Base-by-base conservation (phyloP, 2,329 filamentous ascomycete species). In the Cladobotryum protrusum region DNA sequence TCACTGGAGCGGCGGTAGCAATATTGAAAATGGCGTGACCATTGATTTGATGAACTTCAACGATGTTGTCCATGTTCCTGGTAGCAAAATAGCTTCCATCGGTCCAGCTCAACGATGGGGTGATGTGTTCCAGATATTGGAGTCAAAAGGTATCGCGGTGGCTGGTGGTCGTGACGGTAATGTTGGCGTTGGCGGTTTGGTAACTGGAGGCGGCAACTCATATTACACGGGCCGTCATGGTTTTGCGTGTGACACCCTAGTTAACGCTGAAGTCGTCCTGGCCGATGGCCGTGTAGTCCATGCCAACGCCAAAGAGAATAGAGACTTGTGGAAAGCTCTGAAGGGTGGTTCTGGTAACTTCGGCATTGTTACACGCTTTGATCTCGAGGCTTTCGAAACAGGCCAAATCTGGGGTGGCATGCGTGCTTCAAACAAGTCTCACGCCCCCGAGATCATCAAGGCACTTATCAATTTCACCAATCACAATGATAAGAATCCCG, bases 181-280 rank as follows among this genome's bases (percentile, higher is more conserved):
- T 17, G 62, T 65, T 5, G 64, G 64, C 8, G 60, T 66, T 11
- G 60, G 54, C 7, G 63, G 64, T 2, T 53, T 65, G 5, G 49
- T 63, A 8, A 56, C 63, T 3, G 63, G 63, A 12, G 63, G 61
- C 0, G 60, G 61, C 2, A 58, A 52, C 29, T 54, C 59, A n/a
- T 58, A 56, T 45, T 54, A 52, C 44, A 54, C 55, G 1, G 67
- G 68, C 0, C 62, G 62, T 1, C 59, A 70, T 32, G 78, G 78
- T 5, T 75, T 71, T 56, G 71, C 66, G 7, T 75, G 71, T 52
- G 75, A 78, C 58, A 72, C 67, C 11, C 67, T 76, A 12, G 56
- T 60, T 18, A 66, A 64, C 17, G 76, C 67, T 45, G 66, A 78
- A 36, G 65, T 81, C 9, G 76, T 81, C 2, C 68, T 77, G 1